These are phyloP conservation scores for Talaromyces proteolyticus DNA, from an alignment of 495 filamentous ascomycete genomes.

Conservation along the genomic window DNA sequence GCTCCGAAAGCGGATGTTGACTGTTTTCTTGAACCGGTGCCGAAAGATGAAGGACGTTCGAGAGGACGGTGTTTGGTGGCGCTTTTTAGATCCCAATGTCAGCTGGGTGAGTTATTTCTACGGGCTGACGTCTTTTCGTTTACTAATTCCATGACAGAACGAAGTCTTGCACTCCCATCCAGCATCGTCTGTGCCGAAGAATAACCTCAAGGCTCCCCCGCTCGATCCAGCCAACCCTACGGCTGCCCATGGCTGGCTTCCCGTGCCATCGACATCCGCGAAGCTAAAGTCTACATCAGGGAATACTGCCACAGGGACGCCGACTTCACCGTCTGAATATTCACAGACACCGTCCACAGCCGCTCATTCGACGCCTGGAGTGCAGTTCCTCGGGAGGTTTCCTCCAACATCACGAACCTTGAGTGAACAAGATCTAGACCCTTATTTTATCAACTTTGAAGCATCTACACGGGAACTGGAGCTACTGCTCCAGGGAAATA, in stretches of 20 bases:
- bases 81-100: conserved; percentile 93
- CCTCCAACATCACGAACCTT: conserved; percentile 71
- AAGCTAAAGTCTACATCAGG: conserved; percentile 65
- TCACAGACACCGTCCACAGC: conserved; percentile 42
- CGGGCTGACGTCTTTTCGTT: conserved; percentile 16
- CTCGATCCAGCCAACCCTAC: conserved; percentile 88
- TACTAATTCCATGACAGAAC: conserved; percentile 43
- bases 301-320: conserved; percentile 42
- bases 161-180: conserved; percentile 90
- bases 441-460: conserved; percentile 92
- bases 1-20: conserved; percentile 89
- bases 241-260: conserved; percentile 82
- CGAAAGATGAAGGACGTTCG: conserved; percentile 87
- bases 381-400: conserved; percentile 70
- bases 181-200: conserved; percentile 85
- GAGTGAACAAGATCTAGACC: conserved; percentile 85
- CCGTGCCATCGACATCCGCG: conserved; percentile 75
- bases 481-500: conserved; percentile 75
- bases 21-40: conserved; percentile 91
- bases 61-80: conserved; percentile 95
- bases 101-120: conserved; percentile 68
- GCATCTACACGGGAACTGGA: conserved; percentile 83
- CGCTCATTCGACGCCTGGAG: conserved; percentile 52
- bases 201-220: conserved; percentile 86
- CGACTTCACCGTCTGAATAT: conserved; percentile 41